Conservation (phyloP, 495 filamentous ascomycete genomes). For the Patellaria atrata region DNA sequence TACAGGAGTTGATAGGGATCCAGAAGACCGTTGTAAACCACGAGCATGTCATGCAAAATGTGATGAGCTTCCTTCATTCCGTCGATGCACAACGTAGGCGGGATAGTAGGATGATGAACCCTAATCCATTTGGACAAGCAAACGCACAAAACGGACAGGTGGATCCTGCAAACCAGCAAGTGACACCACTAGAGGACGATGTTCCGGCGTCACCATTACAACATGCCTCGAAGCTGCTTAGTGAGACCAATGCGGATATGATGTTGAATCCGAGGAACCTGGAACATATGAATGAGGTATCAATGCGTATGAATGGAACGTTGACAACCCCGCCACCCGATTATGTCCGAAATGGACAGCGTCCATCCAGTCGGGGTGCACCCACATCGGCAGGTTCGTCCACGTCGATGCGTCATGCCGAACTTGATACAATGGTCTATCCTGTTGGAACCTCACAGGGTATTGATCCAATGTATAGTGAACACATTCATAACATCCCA, state of each 20-base stretch:
- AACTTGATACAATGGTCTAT: slow-evolving; percentile 75
- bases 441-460: slow-evolving; percentile 78
- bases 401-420: slow-evolving; percentile 39
- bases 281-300: slow-evolving; percentile 61
- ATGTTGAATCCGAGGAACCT: slow-evolving; percentile 61
- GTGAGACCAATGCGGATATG: slow-evolving; percentile 61
- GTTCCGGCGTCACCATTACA: slow-evolving; percentile 71
- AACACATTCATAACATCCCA: slow-evolving; percentile 86
- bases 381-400: slow-evolving; percentile 38
- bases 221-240: slow-evolving; percentile 78
- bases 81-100: slow-evolving; percentile 50
- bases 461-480: slow-evolving; percentile 87
- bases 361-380: slow-evolving; percentile 23
- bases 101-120: slow-evolving; percentile 40
- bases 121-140: slow-evolving; percentile 29
- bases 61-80: slow-evolving; percentile 55
- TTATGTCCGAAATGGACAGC: slow-evolving; percentile 17
- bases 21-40: slow-evolving; percentile 84
- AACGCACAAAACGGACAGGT: slow-evolving; percentile 19
- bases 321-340: slow-evolving; percentile 31
- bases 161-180: slow-evolving; percentile 8
- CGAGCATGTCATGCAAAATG: slow-evolving; percentile 57
- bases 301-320: slow-evolving; percentile 39
- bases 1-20: slow-evolving; percentile 74
- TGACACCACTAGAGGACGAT: slow-evolving; percentile 37